Conservation (phyloP, 345 rosid species). For the Limnanthes douglasii region DNA sequence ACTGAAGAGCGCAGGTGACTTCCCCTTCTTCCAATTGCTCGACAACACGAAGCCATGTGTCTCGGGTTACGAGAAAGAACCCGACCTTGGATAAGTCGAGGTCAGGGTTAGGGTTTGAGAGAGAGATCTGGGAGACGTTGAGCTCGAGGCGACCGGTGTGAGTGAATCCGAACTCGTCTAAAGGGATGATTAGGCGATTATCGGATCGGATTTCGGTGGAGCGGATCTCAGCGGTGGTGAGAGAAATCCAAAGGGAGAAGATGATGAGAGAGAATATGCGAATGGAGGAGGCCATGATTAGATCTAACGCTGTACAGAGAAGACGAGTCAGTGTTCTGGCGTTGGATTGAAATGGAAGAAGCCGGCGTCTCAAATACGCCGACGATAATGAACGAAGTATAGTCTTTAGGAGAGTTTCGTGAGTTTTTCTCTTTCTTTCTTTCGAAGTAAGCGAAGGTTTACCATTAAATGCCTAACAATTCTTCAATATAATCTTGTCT, state of each 20-base stretch:
- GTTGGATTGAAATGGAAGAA: too few relatives aligned
- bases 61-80: conserved; percentile 88
- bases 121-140: conserved; percentile 33
- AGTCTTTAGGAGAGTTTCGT: too few relatives aligned
- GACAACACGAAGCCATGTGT: conserved; percentile 66
- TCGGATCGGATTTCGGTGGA: conserved; percentile 65
- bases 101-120: conserved; percentile 35
- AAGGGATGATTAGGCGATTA: conserved; percentile 44
- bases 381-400: too few relatives aligned
- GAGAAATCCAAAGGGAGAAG: conserved; percentile 11
- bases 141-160: conserved; percentile 80
- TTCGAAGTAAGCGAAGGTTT: too few relatives aligned
- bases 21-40: conserved; percentile 64
- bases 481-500: too few relatives aligned
- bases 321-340: too few relatives aligned
- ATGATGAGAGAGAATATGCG: conserved; percentile 9
- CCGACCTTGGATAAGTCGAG: conserved; percentile 63
- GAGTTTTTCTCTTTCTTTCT: too few relatives aligned
- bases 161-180: conserved; percentile 87
- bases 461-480: too few relatives aligned
- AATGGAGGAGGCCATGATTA: conserved; percentile 26
- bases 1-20: conserved; percentile 63
- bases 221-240: conserved; percentile 51
- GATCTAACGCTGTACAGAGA: too few relatives aligned
- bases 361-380: too few relatives aligned